These are phyloP conservation scores for sweet orange (Citrus sinensis) DNA, from an alignment of 345 rosid species.

Conservation along the genomic window DVS_A1.0 CM039163.1:46570001-46570500, in stretches of 20 bases:
- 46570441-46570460: slow-evolving; percentile 23
- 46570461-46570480: slow-evolving; percentile 25
- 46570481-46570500: slow-evolving; percentile 28
- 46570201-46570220: slow-evolving; percentile 35
- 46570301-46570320: background rate
- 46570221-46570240: slow-evolving; percentile 47
- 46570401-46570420: slow-evolving; percentile 18
- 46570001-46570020: too few relatives aligned
- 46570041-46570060: background rate
- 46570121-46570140: slow-evolving; percentile 42
- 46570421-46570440: slow-evolving; percentile 28
- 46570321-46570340: too few relatives aligned
- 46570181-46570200: slow-evolving; percentile 6
- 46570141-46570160: slow-evolving; percentile 11
- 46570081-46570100: background rate
- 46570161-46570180: slow-evolving; percentile 21
- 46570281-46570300: slow-evolving; percentile 7
- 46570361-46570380: slow-evolving; percentile 29
- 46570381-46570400: slow-evolving; percentile 34
- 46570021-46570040: background rate
- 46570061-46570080: slow-evolving; percentile 3
- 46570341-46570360: background rate
- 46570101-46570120: slow-evolving; percentile 16
- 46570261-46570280: slow-evolving; percentile 12
- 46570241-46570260: slow-evolving; percentile 22